Percentiles rank a stretch among this genome's conserved stretches.
Conservation (phyloP, 2,329 filamentous ascomycete genomes). For the Sporothrix humicola region DNA sequence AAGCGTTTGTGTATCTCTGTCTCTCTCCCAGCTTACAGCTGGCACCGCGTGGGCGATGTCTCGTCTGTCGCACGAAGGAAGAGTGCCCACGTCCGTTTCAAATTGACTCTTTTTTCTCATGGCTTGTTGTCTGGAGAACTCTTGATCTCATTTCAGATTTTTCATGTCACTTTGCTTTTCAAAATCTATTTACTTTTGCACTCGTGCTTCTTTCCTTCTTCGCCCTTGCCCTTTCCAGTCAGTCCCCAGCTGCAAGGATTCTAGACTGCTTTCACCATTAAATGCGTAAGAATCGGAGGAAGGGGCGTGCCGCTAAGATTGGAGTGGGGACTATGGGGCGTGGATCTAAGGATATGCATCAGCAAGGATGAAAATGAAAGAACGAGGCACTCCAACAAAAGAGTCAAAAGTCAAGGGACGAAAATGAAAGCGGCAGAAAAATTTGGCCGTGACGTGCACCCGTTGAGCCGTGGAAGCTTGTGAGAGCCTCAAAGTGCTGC, state of each 20-base stretch:
- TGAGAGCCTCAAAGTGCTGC: background rate
- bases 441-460: background rate
- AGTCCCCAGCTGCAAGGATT: slow-evolving; percentile 15
- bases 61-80: background rate
- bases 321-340: background rate
- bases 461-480: background rate
- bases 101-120: background rate
- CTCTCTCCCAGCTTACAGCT: too few relatives aligned
- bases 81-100: background rate
- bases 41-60: background rate
- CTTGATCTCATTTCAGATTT: background rate
- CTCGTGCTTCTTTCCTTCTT: background rate
- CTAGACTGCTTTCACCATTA: slow-evolving; percentile 18
- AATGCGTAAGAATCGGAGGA: slow-evolving; percentile 22
- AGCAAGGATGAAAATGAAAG: slow-evolving; percentile 11
- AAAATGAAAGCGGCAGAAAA: background rate
- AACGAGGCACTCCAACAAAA: background rate
- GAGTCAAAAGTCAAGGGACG: background rate
- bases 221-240: background rate
- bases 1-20: too few relatives aligned
- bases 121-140: slow-evolving; percentile 1
- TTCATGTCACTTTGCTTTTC: slow-evolving; percentile 21
- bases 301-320: slow-evolving; percentile 24
- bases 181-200: slow-evolving; percentile 14
- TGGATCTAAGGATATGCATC: slow-evolving; percentile 27